Conservation (phyloP, 2,329 filamentous ascomycete genomes). For the Coniochaeta sp. region DNA sequence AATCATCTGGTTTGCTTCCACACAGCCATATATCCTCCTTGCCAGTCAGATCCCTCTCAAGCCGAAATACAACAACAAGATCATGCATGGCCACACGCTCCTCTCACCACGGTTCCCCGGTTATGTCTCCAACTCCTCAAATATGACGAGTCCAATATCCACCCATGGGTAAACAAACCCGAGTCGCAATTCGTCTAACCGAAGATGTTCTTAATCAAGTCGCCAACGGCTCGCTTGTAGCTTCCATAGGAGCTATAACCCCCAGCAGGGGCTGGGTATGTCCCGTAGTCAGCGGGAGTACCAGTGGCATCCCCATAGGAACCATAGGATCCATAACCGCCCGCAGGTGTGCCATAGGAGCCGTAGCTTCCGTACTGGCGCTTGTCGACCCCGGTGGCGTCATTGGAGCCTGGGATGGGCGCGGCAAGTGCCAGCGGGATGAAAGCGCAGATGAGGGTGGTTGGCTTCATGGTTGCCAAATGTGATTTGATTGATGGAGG, state of each 20-base stretch:
- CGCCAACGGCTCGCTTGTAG: slow-evolving; percentile 3
- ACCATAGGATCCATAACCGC: slow-evolving; percentile 4
- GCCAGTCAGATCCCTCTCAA: too few species aligned
- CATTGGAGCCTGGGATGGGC: neutral
- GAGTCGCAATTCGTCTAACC: neutral
- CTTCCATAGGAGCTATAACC: slow-evolving; percentile 3
- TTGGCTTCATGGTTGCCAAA: neutral
- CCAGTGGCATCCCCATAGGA: neutral
- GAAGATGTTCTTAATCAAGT: neutral
- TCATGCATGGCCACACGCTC: too few species aligned
- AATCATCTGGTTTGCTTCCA: too few species aligned
- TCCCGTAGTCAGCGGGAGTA: neutral
- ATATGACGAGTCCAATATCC: too few species aligned
- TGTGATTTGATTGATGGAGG: neutral
- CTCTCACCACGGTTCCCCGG: too few species aligned
- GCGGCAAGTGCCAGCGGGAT: neutral
- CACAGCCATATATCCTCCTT: too few species aligned
- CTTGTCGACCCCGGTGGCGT: neutral
- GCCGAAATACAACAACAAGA: too few species aligned
- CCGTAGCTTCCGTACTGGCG: slow-evolving; percentile 3
- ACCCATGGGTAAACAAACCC: too few species aligned
- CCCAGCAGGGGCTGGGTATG: slow-evolving; percentile 1
- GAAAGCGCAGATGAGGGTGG: neutral
- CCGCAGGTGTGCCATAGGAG: neutral
- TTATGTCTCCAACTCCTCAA: too few species aligned